Evolutionary conservation across 768 basidiomycete species (phyloP).

Genomic region (Russula sp.): DNA sequence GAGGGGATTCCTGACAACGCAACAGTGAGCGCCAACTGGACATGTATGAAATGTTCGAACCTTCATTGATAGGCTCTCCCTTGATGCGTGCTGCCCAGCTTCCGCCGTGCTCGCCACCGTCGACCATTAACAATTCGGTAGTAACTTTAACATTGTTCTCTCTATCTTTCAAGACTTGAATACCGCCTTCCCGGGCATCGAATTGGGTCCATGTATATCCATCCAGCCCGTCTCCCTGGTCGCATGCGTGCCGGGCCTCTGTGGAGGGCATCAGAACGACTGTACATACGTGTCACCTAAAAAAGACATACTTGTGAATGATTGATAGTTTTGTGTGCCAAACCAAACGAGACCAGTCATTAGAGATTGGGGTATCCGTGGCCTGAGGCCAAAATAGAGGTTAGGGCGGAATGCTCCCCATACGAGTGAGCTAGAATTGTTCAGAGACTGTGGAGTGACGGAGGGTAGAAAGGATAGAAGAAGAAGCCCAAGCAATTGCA

Average conservation of each 20-base stretch:
- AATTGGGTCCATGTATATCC: conserved; percentile 87
- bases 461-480: conserved; percentile 44
- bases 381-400: conserved; percentile 91
- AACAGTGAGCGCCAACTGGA: background rate
- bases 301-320: conserved; percentile 53
- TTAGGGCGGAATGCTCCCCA: conserved; percentile 91
- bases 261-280: conserved; percentile 19
- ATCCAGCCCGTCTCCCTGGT: conserved; percentile 78
- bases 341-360: conserved; percentile 96
- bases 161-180: conserved; percentile 78
- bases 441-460: conserved; percentile 41
- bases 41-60: conserved; percentile 40
- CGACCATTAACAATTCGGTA: conserved; percentile 83
- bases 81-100: conserved; percentile 87
- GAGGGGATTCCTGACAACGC: conserved; percentile 43
- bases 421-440: conserved; percentile 53
- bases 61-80: conserved; percentile 67
- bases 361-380: conserved; percentile 81
- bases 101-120: conserved; percentile 77
- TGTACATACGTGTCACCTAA: conserved; percentile 14
- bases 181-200: conserved; percentile 80
- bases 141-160: conserved; percentile 82
- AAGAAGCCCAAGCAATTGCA: conserved; percentile 47
- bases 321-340: conserved; percentile 80
- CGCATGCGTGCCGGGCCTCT: conserved; percentile 85